Base-by-base conservation (phyloP, 139 green algal species). In the Tetratostichococcus sp. region DNA sequence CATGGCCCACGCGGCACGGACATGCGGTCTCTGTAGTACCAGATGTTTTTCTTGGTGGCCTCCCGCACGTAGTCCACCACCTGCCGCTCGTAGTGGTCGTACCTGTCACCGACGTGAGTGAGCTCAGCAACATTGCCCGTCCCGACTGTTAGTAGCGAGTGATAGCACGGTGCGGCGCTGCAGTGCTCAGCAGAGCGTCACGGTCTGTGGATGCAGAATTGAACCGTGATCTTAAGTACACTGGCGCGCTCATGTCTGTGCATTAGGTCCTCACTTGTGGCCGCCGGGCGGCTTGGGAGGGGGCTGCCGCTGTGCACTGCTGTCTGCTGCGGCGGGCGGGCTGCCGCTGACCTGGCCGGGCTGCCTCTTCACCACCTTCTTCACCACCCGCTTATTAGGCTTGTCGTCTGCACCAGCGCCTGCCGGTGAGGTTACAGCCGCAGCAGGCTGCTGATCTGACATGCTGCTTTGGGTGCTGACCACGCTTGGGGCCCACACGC, bases 11-110 rank as follows among this genome's bases (percentile, higher is more conserved):
- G 84, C 2, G 91, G 85, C 23, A 89, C 78, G 69, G 73, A 91
- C 70, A 96, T 77, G 31, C 92, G 77, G 80, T 88, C 81, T 26
- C 77, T 76, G 69, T 73, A 73, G 69, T 65, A 95, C 92, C 92
- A 97, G 67, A 94, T 89, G 85, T 97, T 97, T 65, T 93, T 93
- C 65, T 85, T 80, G 43, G 90, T 81, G 3, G 89, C 82, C 59
- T 88, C 89, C 69, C 89, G 86, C 78, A 94, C 84, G 76, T 95
- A 96, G 80, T 96, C 91, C 23, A 90, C 84, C 71, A 92, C 84
- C 79, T 94, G 50, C 34, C 50, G 50, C 50, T 62, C 50, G 19
- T 62, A 62, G 50, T 62, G 50, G 50, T 62, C 50, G 50, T 62
- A 62, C 50, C 50, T 62, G 50, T 26, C 50, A 17, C 14, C 11